phyloP scores from a whole-genome alignment of 495 filamentous ascomycete genomes.

The Neurospora sp. region DNA sequence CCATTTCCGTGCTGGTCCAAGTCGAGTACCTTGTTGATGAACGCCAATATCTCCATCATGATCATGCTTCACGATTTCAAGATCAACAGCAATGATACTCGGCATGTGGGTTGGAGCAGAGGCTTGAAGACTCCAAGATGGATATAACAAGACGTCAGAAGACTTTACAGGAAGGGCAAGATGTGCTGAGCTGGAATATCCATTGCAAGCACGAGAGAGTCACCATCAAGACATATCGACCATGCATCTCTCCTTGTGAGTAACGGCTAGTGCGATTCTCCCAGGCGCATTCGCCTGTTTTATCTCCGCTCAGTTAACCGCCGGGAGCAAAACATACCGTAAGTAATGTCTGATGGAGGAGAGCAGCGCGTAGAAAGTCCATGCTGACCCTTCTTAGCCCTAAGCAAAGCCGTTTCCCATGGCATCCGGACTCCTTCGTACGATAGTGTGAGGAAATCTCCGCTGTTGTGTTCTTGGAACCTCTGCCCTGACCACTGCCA shows the following conservation, averaged over 20 bases:
- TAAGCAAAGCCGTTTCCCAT: too few species aligned
- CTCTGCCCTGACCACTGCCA: too few species aligned
- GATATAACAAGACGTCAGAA: neutral
- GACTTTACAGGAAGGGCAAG: accelerated
- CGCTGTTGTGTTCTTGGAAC: too few species aligned
- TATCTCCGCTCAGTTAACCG: constrained; percentile 40
- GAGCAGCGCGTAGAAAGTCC: neutral
- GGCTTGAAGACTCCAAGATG: neutral
- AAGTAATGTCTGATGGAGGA: neutral
- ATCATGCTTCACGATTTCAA: neutral
- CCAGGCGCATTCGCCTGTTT: constrained; percentile 32
- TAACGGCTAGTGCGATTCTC: neutral
- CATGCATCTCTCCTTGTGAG: constrained; percentile 4
- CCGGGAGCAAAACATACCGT: constrained; percentile 22
- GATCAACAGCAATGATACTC: neutral
- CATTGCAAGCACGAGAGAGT: neutral
- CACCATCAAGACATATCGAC: neutral
- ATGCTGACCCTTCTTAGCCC: too few species aligned
- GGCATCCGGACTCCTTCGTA: too few species aligned
- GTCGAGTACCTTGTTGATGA: neutral
- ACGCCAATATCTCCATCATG: neutral
- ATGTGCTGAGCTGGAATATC: neutral
- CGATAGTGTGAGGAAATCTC: too few species aligned
- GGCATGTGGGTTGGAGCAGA: neutral
- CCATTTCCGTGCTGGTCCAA: neutral